These are phyloP conservation scores for Capniomyces stellatus DNA, from an alignment of 371 early-diverging fungal species.

Conservation along the genomic window DNA sequence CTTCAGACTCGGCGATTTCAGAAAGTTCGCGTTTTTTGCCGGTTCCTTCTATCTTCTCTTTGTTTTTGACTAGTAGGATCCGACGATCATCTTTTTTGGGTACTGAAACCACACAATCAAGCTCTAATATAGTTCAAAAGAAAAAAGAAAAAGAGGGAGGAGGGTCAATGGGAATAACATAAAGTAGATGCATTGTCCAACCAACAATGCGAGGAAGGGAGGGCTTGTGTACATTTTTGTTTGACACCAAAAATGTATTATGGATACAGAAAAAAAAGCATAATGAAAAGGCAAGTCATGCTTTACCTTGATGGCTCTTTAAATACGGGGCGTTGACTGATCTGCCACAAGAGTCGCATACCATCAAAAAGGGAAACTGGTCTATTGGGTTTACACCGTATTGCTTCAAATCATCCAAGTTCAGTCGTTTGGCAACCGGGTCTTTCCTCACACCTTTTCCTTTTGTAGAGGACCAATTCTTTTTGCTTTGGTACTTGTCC, in stretches of 20 bases:
- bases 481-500: slow-evolving; percentile 29
- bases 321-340: slow-evolving; percentile 22
- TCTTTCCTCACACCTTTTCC: slow-evolving; percentile 26
- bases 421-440: slow-evolving; percentile 24
- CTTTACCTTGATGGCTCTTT: slow-evolving; percentile 17
- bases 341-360: slow-evolving; percentile 21
- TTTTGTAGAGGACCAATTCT: slow-evolving; percentile 30
- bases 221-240: too few relatives aligned
- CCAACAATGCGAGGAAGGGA: too few relatives aligned
- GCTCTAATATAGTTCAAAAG: slow-evolving; percentile 10
- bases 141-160: too few relatives aligned
- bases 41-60: slow-evolving; percentile 12
- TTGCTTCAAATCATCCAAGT: slow-evolving; percentile 19
- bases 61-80: neutral
- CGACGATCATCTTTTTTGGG: slow-evolving; percentile 15
- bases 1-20: slow-evolving; percentile 3
- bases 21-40: slow-evolving; percentile 12
- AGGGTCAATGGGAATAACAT: too few relatives aligned
- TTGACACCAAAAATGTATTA: neutral
- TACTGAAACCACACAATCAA: slow-evolving; percentile 16
- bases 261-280: neutral
- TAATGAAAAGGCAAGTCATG: neutral
- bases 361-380: slow-evolving; percentile 20
- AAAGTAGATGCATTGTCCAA: too few relatives aligned
- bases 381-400: slow-evolving; percentile 22